Evolutionary conservation across 345 rosid genomes (phyloP), one percentile per base, ranked within the genome.

Genomic region (Arabidopsis suecica): DNA sequence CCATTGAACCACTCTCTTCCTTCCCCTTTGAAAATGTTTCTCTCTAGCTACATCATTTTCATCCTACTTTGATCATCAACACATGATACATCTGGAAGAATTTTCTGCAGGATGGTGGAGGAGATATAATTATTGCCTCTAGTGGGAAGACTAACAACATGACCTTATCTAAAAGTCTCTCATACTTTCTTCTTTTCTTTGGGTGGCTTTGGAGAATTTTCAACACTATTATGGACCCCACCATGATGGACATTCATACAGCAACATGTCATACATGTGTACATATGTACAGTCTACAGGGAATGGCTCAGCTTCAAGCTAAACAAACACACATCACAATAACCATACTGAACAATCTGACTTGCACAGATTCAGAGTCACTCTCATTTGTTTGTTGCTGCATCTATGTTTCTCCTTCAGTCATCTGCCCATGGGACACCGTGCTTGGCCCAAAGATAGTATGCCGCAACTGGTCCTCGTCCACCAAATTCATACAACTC

Each of bases 401-500:
- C 44, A 32, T 9, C n/a, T 42, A 22, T 65, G 30, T 44, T 6
- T 61, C 50, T 25, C 30, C 20, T 33, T 71, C 40, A 77, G 74
- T 83, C 81, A 3, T 88, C 91, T 1, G 81, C 80, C 93, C 97
- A 88, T 16, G 77, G 83, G 51, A 84, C 91, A 18, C 88, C 83
- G 0, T 88, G 91, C 66, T 88, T 84, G n/a, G 90, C 91, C 91
- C 89, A 82, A 9, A 89, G 93, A 78, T 89, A 85, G 78, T 82
- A 89, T 5, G 90, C 84, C 66, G 91, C 91, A 51, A 84, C 70
- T 2, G 95, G 97, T 54, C 90, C 95, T 73, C 91, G 83, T 57
- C 97, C 89, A 56, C 97, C 97, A 45, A 86, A 71, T 72, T 88
- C 91, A 42, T 86, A 87, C 10, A 86, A 78, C 80, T 91, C 95